Base-by-base conservation (phyloP, 768 basidiomycete genomes). In the Russula ochroleuca region DNA sequence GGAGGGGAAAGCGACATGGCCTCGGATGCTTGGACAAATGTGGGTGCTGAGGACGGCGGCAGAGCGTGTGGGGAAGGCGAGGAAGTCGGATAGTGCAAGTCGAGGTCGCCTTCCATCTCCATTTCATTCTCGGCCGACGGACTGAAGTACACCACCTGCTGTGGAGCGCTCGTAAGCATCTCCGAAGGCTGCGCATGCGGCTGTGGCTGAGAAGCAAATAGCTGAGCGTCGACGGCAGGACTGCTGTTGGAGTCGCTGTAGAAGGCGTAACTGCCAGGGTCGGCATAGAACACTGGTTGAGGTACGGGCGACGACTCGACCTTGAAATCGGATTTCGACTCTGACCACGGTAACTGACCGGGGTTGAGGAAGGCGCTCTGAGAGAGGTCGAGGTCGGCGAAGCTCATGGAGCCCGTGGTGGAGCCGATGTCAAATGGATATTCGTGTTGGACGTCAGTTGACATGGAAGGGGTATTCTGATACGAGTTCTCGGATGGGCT, bases 401-500 rank as follows among this genome's bases (percentile, higher is more conserved):
- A 64, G 54, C 48, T 61, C 33, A 56, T 50, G 40, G 53, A 41
- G 23, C 23, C 48, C 19, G 63, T 55, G 40, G 63, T 0, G 19
- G 56, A 64, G 23, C 31, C 10, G 40, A 64, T 50, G 48, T 64
- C 63, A 15, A 64, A 64, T 33, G 63, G 63, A 61, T 64, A 64
- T 23, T 64, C 63, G 40, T 43, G 54, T 33, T 61, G 63, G 9
- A 64, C 8, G 33, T 4, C 33, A 33, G 33, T 33, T 3, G 33
- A 10, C 53, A 64, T 49, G 31, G 63, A 37, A 14, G 57, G 52
- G 2, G 57, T 41, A 28, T 25, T 43, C 28, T 54, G 59, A 31
- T 59, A 64, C 53, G 63, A 45, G 38, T 64, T 31, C 35, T 64
- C 63, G 2, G 59, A 64, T 0, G 59, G 59, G 17, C 31, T 56